Conservation (phyloP, 2,329 filamentous ascomycete species). For the Colletotrichum eleusines region DNA sequence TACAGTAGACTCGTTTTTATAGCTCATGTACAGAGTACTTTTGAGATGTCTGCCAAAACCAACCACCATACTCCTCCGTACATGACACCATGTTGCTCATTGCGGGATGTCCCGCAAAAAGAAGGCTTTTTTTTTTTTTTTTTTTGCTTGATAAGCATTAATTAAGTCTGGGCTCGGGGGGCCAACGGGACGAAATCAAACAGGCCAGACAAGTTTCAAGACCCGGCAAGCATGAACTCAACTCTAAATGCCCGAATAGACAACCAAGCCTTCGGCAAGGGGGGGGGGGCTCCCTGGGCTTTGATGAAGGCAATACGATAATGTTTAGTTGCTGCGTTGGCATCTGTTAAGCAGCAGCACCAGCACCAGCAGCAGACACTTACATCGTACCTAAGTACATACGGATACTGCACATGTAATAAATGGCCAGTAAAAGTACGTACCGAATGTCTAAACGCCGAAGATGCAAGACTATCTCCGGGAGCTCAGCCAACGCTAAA, state of each 20-base stretch:
- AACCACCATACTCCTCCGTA: no score
- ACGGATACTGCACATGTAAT: no score
- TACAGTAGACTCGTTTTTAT: no score
- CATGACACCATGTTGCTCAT: neutral
- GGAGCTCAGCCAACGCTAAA: neutral
- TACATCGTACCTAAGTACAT: no score
- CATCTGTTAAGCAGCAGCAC: neutral
- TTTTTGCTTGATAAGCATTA: neutral
- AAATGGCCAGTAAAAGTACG: neutral
- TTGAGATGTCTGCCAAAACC: no score
- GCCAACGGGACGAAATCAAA: neutral
- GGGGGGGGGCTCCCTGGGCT: no score
- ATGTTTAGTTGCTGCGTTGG: neutral
- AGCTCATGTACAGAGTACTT: no score
- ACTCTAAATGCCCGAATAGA: neutral
- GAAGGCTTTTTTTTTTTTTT: no score
- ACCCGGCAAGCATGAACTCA: neutral
- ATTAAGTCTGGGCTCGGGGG: neutral
- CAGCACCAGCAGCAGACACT: no score
- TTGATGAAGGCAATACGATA: neutral
- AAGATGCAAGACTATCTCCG: constrained; percentile 16
- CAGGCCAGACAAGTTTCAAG: neutral
- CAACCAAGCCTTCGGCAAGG: neutral
- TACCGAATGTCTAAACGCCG: constrained; percentile 17
- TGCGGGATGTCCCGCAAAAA: neutral